A percentile compares a stretch with the other conserved stretches of the same genome.
Conservation (phyloP, 2,329 filamentous ascomycete genomes). For the Fusarium luffae region DNA sequence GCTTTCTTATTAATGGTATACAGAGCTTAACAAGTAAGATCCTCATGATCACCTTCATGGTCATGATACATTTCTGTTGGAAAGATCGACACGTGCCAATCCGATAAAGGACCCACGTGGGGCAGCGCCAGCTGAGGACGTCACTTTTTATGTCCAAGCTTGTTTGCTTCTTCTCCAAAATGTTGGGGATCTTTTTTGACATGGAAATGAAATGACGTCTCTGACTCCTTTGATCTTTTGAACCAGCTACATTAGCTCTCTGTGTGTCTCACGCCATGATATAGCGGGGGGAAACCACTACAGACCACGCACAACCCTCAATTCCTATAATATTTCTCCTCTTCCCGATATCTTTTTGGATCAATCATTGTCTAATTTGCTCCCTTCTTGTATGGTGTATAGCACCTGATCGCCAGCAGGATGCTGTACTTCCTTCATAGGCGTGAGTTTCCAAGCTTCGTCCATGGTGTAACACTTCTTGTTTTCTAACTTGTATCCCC, state of each 20-base stretch:
- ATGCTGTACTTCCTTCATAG: conserved; percentile 39
- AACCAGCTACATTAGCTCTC: conserved; percentile 1
- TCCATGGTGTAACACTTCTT: background rate
- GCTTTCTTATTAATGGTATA: background rate
- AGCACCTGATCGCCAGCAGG: conserved; percentile 7
- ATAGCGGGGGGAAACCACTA: conserved; percentile 9
- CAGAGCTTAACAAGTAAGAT: background rate
- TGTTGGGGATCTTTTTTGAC: conserved; percentile 27
- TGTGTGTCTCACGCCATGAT: conserved; percentile 27
- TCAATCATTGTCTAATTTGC: background rate
- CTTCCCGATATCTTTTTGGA: background rate
- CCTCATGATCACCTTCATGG: conserved; percentile 23
- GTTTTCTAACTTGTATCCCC: conserved; percentile 23
- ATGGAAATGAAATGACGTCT: conserved; percentile 32
- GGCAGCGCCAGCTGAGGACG: conserved; percentile 18
- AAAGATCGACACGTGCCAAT: conserved; percentile 24
- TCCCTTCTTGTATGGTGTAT: background rate
- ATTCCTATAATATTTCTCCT: conserved; percentile 1
- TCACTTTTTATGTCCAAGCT: conserved; percentile 35
- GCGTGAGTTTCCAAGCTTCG: conserved; percentile 28
- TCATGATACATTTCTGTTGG: background rate
- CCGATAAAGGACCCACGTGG: conserved; percentile 27
- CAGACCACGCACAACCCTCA: conserved; percentile 7
- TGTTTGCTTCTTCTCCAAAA: conserved; percentile 38
- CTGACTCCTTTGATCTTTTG: background rate